Conservation (phyloP, 805 yeast genomes). For the Allodekkera sacchari region DNA sequence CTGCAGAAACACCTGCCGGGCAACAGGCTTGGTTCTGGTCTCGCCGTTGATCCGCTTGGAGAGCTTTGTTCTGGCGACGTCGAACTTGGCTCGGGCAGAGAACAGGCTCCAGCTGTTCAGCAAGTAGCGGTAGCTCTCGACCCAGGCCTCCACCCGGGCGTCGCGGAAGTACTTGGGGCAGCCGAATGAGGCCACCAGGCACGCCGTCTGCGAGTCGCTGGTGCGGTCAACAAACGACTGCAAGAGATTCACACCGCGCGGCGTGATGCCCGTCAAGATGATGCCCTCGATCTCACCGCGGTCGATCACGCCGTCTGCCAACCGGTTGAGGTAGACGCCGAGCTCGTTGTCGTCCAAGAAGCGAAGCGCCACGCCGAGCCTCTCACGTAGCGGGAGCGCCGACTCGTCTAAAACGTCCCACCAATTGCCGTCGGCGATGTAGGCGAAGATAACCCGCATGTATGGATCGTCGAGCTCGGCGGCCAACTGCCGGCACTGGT, state of each 20-base stretch:
- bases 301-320: slow-evolving; percentile 61
- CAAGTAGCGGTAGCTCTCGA: slow-evolving; percentile 54
- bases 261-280: slow-evolving; percentile 86
- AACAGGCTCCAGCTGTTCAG: slow-evolving; percentile 78
- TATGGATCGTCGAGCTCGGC: slow-evolving; percentile 87
- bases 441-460: slow-evolving; percentile 85
- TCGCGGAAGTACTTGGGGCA: slow-evolving; percentile 79
- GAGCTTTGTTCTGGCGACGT: slow-evolving; percentile 63
- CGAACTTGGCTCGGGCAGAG: slow-evolving; percentile 74
- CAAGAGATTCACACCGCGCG: slow-evolving; percentile 67
- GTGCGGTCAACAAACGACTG: slow-evolving; percentile 86
- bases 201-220: slow-evolving; percentile 87
- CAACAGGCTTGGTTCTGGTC: slow-evolving; percentile 39
- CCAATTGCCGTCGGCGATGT: slow-evolving; percentile 91
- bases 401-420: slow-evolving; percentile 90
- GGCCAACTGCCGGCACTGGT: slow-evolving; percentile 82
- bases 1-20: slow-evolving; percentile 72
- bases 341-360: slow-evolving; percentile 76
- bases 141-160: slow-evolving; percentile 70
- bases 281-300: slow-evolving; percentile 89
- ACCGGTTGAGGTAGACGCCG: slow-evolving; percentile 57
- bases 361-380: slow-evolving; percentile 84
- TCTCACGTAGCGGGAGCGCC: slow-evolving; percentile 77
- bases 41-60: slow-evolving; percentile 45
- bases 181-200: slow-evolving; percentile 71